phyloP scores from a whole-genome alignment of 2,329 filamentous ascomycete genomes.

The Exophiala sp. region DNA sequence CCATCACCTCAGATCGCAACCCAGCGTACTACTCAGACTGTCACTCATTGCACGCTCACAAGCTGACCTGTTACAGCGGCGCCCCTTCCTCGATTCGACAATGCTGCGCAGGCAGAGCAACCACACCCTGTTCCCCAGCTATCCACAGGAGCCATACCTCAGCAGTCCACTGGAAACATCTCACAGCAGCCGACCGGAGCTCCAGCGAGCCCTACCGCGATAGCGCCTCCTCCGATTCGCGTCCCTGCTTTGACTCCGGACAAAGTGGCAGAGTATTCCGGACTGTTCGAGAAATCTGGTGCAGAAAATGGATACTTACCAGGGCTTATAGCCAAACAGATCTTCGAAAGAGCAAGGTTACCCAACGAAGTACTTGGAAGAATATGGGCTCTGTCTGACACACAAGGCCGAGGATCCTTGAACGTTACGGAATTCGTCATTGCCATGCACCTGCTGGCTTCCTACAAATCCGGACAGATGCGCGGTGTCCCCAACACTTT shows the following conservation, averaged over 20 bases:
- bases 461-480: conserved; percentile 79
- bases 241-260: conserved; percentile 85
- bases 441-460: conserved; percentile 94
- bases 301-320: conserved; percentile 73
- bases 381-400: conserved; percentile 94
- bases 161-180: conserved; percentile 35
- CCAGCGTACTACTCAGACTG: conserved; percentile 52
- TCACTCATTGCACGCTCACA: background rate
- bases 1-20: conserved; percentile 78
- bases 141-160: conserved; percentile 26
- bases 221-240: conserved; percentile 63
- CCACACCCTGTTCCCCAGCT: conserved; percentile 2
- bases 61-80: conserved; percentile 50
- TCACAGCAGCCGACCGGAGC: conserved; percentile 56
- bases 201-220: conserved; percentile 43
- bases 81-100: conserved; percentile 86
- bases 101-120: conserved; percentile 34
- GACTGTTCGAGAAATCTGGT: conserved; percentile 86
- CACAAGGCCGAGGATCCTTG: conserved; percentile 83
- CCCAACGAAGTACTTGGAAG: conserved; percentile 87
- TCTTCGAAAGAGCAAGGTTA: conserved; percentile 88
- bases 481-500: conserved; percentile 75
- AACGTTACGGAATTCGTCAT: conserved; percentile 92
- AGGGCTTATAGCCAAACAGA: conserved; percentile 73
- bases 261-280: conserved; percentile 82